Evolutionary conservation across 179 eudicot genomes (phyloP).

Genomic region (Beta corolliflora): DNA sequence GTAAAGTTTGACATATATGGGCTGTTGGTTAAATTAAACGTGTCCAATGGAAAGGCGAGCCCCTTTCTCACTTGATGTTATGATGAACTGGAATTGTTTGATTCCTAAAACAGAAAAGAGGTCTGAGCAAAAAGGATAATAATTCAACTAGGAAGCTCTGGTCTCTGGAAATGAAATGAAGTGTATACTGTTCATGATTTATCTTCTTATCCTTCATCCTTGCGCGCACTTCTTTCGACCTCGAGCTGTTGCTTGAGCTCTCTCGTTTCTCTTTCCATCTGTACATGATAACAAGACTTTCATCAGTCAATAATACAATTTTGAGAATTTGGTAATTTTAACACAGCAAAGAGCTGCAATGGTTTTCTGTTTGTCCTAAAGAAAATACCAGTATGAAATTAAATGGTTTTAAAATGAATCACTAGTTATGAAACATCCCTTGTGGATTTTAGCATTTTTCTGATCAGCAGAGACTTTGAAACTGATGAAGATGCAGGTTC

Average conservation of each 20-base stretch:
- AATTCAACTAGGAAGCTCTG: neutral
- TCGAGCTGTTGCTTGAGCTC: constrained; percentile 87
- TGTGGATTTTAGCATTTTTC: constrained; percentile 76
- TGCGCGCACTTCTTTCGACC: constrained; percentile 60
- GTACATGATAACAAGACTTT: constrained; percentile 9
- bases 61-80: constrained; percentile 60
- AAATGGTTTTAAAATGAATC: neutral
- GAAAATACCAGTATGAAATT: neutral
- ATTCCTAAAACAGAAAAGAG: constrained; percentile 44
- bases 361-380: neutral
- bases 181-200: constrained; percentile 8
- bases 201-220: constrained; percentile 61
- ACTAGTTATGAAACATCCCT: constrained; percentile 45
- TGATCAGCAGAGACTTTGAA: constrained; percentile 62
- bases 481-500: constrained; percentile 60
- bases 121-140: constrained; percentile 11
- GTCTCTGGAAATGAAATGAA: neutral
- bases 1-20: constrained; percentile 63
- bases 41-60: constrained; percentile 52
- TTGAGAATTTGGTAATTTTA: neutral
- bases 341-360: neutral
- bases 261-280: constrained; percentile 88
- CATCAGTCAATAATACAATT: neutral
- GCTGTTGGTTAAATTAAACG: constrained; percentile 58
- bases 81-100: constrained; percentile 49